Evolutionary conservation across 108 stramenopile genomes (phyloP).

Genomic region (Conticribra weissflogii): DNA sequence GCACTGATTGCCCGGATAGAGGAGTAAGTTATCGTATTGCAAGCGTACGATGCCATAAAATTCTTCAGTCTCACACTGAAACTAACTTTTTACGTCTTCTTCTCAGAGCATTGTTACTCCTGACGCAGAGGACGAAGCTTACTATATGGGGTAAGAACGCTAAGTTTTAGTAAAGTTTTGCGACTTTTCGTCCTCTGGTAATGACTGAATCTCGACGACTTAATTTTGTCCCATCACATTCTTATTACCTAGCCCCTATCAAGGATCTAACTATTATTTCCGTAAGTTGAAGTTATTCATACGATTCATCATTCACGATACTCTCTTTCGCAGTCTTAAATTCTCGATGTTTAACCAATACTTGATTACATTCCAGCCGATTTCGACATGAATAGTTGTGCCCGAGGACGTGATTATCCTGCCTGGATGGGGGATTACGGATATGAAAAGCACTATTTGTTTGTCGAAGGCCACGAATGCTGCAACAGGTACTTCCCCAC

Average conservation of each 20-base stretch:
- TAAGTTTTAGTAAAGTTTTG: too few species aligned
- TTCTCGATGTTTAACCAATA: too few species aligned
- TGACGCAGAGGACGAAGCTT: not conserved
- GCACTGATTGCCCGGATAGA: slow-evolving; percentile 7
- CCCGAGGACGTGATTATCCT: slow-evolving; percentile 17
- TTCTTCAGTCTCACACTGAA: too few species aligned
- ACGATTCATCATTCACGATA: too few species aligned
- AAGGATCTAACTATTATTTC: slow-evolving; percentile 14
- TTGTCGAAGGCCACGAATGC: slow-evolving; percentile 14
- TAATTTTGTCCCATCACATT: too few species aligned
- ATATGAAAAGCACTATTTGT: slow-evolving; percentile 28
- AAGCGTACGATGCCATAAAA: too few species aligned
- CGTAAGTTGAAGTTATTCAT: too few species aligned
- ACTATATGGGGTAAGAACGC: too few species aligned
- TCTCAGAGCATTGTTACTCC: not conserved
- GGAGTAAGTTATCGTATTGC: not conserved
- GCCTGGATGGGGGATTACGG: slow-evolving; percentile 30
- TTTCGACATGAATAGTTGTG: slow-evolving; percentile 8
- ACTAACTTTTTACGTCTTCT: not conserved
- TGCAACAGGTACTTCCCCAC: slow-evolving; percentile 27
- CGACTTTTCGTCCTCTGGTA: too few species aligned
- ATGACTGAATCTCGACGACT: too few species aligned
- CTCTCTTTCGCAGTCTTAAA: too few species aligned
- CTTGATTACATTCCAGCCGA: too few species aligned
- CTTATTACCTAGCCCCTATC: slow-evolving; percentile 1